These are phyloP conservation scores for Ophiocytium majus DNA, from an alignment of 352 stramenopile genomes.

Conservation along the genomic window DNA sequence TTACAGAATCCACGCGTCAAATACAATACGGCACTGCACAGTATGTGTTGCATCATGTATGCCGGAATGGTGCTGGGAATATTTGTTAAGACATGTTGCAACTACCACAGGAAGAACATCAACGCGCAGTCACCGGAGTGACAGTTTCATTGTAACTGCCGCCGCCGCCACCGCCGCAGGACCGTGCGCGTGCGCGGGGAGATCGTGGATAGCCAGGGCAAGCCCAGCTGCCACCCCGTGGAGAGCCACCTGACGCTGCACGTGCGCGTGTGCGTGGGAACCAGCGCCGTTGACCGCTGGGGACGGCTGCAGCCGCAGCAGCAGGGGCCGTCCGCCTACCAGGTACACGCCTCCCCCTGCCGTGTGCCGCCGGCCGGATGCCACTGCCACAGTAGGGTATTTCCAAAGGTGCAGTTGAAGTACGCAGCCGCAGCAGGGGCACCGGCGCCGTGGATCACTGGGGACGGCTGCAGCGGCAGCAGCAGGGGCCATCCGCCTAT, in stretches of 20 bases:
- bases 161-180: neutral
- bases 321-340: neutral
- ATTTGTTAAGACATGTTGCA: too few relatives aligned
- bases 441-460: neutral
- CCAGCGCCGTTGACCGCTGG: constrained; percentile 38
- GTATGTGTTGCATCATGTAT: too few relatives aligned
- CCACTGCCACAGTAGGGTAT: neutral
- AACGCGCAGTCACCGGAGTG: too few relatives aligned
- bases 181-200: constrained; percentile 19
- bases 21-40: too few relatives aligned
- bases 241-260: constrained; percentile 50
- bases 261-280: constrained; percentile 36
- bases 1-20: too few relatives aligned
- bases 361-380: too few relatives aligned
- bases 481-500: neutral
- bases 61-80: too few relatives aligned
- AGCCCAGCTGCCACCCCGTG: constrained; percentile 44
- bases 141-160: too few relatives aligned
- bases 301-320: constrained; percentile 34
- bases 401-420: neutral
- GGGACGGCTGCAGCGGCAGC: neutral
- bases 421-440: neutral
- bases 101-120: too few relatives aligned
- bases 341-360: too few relatives aligned
- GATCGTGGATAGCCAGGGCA: constrained; percentile 38